Percentiles rank a stretch among this genome's conserved stretches.
These are phyloP conservation scores for Claviceps monticola DNA, from an alignment of 2,329 filamentous ascomycete genomes.

Conservation along the genomic window DNA sequence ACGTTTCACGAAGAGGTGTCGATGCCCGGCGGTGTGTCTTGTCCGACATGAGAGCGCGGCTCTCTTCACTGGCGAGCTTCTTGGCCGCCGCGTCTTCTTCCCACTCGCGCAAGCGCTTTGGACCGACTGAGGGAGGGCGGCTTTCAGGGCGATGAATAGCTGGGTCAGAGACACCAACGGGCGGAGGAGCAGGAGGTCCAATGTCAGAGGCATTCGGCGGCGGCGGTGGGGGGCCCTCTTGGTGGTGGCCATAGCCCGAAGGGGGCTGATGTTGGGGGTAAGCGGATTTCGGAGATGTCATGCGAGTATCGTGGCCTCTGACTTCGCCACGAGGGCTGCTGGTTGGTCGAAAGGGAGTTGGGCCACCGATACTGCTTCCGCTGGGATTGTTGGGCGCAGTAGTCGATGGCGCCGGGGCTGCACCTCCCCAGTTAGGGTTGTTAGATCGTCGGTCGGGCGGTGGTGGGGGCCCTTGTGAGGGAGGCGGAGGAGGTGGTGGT, in stretches of 20 bases:
- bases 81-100: constrained; percentile 69
- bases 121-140: constrained; percentile 63
- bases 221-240: constrained; percentile 32
- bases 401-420: constrained; percentile 29
- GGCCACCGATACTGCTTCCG: constrained; percentile 26
- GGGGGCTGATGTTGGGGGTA: constrained; percentile 62
- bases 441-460: constrained; percentile 40
- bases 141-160: constrained; percentile 48
- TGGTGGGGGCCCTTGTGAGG: constrained; percentile 29
- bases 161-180: constrained; percentile 45
- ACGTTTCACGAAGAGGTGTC: constrained; percentile 55
- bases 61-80: constrained; percentile 82
- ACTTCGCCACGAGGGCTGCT: constrained; percentile 76
- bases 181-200: constrained; percentile 27
- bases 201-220: constrained; percentile 49
- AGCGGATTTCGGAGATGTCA: constrained; percentile 79
- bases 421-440: constrained; percentile 46
- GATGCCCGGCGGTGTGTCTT: constrained; percentile 65
- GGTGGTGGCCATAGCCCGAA: constrained; percentile 48
- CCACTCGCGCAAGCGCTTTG: constrained; percentile 86
- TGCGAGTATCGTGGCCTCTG: constrained; percentile 68
- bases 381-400: constrained; percentile 25
- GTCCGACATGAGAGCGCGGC: constrained; percentile 73
- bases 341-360: constrained; percentile 58
- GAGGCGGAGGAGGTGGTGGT: constrained; percentile 19